Evolutionary conservation across 2,329 filamentous ascomycete species (phyloP).

Genomic region (Fusarium decemcellulare): DNA sequence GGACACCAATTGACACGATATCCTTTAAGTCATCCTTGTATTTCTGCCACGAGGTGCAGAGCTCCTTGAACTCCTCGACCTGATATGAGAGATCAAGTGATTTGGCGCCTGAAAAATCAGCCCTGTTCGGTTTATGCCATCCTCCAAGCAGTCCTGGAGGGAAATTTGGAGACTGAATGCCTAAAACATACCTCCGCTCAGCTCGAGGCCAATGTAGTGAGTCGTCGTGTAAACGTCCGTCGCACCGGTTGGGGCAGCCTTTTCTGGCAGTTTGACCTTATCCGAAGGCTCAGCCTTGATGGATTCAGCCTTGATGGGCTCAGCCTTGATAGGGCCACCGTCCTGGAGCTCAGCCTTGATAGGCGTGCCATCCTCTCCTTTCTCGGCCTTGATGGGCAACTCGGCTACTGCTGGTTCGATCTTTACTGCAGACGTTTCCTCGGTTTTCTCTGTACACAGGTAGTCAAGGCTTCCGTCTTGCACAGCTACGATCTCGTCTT

Average conservation of each 20-base stretch:
- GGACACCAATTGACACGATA: constrained; percentile 77
- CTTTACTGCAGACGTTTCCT: constrained; percentile 52
- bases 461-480: constrained; percentile 67
- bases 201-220: constrained; percentile 91
- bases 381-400: constrained; percentile 59
- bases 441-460: constrained; percentile 55
- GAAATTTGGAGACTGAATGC: neutral
- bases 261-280: constrained; percentile 21
- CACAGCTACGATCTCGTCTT: constrained; percentile 65
- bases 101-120: constrained; percentile 71
- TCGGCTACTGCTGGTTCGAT: constrained; percentile 31
- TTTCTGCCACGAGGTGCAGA: constrained; percentile 81
- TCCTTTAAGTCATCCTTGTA: constrained; percentile 80
- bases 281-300: constrained; percentile 25
- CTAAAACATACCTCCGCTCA: constrained; percentile 76
- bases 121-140: constrained; percentile 14
- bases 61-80: constrained; percentile 88
- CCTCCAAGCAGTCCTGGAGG: neutral
- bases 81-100: constrained; percentile 84
- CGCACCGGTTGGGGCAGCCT: constrained; percentile 19
- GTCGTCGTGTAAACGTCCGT: constrained; percentile 85
- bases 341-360: constrained; percentile 54
- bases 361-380: constrained; percentile 57
- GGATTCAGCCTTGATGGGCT: constrained; percentile 23
- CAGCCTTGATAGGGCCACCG: constrained; percentile 42